These are phyloP conservation scores for Zygosaccharomyces bisporus DNA, from an alignment of 805 yeast genomes.

Conservation along the genomic window DNA sequence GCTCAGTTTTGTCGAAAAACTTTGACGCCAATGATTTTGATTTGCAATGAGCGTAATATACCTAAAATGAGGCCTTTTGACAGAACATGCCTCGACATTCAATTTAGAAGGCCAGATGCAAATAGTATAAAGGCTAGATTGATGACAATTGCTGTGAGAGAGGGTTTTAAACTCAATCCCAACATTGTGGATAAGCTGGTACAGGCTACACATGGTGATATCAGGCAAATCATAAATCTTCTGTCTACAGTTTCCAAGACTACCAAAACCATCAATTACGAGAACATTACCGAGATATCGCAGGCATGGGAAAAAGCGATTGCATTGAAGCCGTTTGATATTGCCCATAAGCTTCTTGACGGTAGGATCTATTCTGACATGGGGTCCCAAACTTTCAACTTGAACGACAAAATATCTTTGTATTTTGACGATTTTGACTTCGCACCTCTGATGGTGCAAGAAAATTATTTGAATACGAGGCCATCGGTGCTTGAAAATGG, in stretches of 20 bases:
- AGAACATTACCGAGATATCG: conserved; percentile 59
- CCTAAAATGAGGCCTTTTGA: conserved; percentile 98
- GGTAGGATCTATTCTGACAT: conserved; percentile 52
- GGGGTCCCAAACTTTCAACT: conserved; percentile 46
- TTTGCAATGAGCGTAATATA: conserved; percentile 86
- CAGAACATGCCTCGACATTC: conserved; percentile 69
- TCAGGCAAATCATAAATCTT: conserved; percentile 88
- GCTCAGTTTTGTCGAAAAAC: conserved; percentile 84
- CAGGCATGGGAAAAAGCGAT: conserved; percentile 84
- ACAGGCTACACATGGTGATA: conserved; percentile 81
- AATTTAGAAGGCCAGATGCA: conserved; percentile 86
- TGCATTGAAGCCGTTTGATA: conserved; percentile 90
- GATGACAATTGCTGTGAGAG: conserved; percentile 86
- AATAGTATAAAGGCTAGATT: conserved; percentile 75
- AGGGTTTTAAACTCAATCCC: conserved; percentile 75
- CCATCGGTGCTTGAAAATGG: conserved; percentile 48
- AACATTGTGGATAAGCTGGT: conserved; percentile 79
- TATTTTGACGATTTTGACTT: conserved; percentile 94
- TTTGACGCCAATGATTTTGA: conserved; percentile 82
- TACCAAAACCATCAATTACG: conserved; percentile 51
- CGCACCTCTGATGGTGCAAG: conserved; percentile 94
- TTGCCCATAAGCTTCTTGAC: conserved; percentile 62
- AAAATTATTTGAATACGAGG: conserved; percentile 70
- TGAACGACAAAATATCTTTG: conserved; percentile 80
- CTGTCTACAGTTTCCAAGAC: conserved; percentile 81